phyloP scores from a whole-genome alignment of 805 yeast species.

The Pichia phayaonensis region DNA sequence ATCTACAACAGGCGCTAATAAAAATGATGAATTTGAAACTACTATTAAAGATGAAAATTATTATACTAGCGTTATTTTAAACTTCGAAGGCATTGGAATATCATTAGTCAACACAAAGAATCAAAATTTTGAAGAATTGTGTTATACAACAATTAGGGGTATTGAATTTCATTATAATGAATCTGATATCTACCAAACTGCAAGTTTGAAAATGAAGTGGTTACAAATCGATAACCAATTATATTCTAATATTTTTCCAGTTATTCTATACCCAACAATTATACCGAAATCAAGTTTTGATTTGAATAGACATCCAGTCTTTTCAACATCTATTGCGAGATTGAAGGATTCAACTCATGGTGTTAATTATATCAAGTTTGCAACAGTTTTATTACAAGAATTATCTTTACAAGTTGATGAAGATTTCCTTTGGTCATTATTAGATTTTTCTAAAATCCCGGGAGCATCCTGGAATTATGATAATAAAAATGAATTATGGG shows the following conservation, averaged over 20 bases:
- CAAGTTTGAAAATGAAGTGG: conserved; percentile 84
- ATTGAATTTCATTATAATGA: conserved; percentile 74
- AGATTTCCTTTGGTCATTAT: conserved; percentile 73
- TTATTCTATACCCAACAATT: conserved; percentile 81
- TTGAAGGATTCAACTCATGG: conserved; percentile 90
- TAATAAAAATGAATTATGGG: conserved; percentile 42
- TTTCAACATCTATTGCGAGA: conserved; percentile 76
- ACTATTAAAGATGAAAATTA: conserved; percentile 47
- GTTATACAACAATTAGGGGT: conserved; percentile 78
- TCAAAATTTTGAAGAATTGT: conserved; percentile 54
- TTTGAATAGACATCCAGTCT: conserved; percentile 81
- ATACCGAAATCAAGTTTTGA: conserved; percentile 80
- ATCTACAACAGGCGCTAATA: not conserved
- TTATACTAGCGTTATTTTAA: conserved; percentile 45
- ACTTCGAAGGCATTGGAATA: conserved; percentile 79
- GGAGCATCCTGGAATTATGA: conserved; percentile 67
- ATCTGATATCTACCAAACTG: conserved; percentile 74
- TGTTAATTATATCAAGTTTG: conserved; percentile 81
- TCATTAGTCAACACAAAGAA: conserved; percentile 64
- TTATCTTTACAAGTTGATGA: conserved; percentile 91
- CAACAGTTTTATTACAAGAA: conserved; percentile 83
- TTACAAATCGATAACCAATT: conserved; percentile 89
- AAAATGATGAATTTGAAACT: conserved; percentile 45
- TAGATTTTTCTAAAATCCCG: conserved; percentile 75
- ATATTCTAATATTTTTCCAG: conserved; percentile 83